Evolutionary conservation across 2,329 filamentous ascomycete genomes (phyloP).

Genomic region (Domatiomyces globalis): DNA sequence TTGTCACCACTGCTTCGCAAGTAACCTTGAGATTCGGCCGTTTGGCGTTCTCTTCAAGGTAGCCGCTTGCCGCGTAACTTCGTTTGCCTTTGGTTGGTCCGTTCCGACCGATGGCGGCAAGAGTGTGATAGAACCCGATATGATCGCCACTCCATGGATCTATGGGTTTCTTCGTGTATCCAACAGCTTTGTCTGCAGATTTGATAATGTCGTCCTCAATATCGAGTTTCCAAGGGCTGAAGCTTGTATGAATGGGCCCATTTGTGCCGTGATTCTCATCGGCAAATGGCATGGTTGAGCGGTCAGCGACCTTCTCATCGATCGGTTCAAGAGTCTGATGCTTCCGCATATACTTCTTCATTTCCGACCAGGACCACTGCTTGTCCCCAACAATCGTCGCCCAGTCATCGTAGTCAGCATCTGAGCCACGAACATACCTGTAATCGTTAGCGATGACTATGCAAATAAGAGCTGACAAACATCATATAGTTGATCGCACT

Average conservation of each 20-base stretch:
- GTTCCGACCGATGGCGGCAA: conserved; percentile 11
- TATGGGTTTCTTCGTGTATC: conserved; percentile 16
- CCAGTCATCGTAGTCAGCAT: conserved; percentile 26
- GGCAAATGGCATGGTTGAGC: conserved; percentile 20
- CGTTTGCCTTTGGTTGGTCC: conserved; percentile 17
- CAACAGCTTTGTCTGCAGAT: conserved; percentile 22
- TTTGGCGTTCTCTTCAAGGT: conserved; percentile 23
- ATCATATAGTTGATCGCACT: conserved; percentile 23
- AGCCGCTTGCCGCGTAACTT: conserved; percentile 30
- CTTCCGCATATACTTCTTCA: conserved; percentile 17
- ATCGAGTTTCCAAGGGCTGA: conserved; percentile 23
- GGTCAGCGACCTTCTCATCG: conserved; percentile 12
- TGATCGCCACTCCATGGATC: conserved; percentile 14
- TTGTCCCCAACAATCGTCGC: conserved; percentile 22
- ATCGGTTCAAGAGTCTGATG: conserved; percentile 20
- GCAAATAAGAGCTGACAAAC: neutral
- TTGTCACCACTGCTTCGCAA: conserved; percentile 31
- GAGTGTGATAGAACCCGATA: conserved; percentile 12
- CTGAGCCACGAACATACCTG: conserved; percentile 18
- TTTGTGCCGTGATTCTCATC: conserved; percentile 13
- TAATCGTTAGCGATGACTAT: neutral
- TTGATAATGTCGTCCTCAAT: conserved; percentile 26
- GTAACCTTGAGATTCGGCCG: conserved; percentile 35
- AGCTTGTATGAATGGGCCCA: conserved; percentile 19
- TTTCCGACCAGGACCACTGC: conserved; percentile 24